Base-by-base conservation (phyloP, 805 yeast species). In the Candida silvicultrix region DNA sequence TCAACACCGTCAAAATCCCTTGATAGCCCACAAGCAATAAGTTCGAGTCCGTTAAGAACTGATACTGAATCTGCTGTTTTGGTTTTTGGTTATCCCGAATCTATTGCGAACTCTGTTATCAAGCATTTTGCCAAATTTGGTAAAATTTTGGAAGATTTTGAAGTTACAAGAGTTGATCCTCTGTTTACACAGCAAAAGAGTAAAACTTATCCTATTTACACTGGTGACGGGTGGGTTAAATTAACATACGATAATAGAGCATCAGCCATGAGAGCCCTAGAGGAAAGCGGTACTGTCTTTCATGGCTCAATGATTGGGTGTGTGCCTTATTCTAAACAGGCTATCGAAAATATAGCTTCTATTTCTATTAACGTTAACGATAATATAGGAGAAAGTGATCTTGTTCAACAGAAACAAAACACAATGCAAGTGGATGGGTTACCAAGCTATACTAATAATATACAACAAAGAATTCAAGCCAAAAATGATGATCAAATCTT, bases 221-320 rank as follows among this genome's bases (percentile, higher is more conserved):
- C 90, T 12, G 98, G 98, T 1, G 77, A 80, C 40, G 81, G 87
- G 36, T 92, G 98, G 98, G 81, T 90, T n/a, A 86, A 89, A 59
- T 62, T 92, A 45, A 90, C 97, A 4, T 94, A 80, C 63, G 84
- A 81, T 47, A 83, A 81, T 48, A 77, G 85, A 8, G 69, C 83
- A 2, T 75, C 90, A 10, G 97, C 96, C 2, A 63, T 79, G 16
- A 80, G 95, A 45, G 97, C 99, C 0, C 67, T 90, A 39, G 81
- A 85, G 52, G 96, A 89, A 58, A 86, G 88, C 59, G 95, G 96
- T 4, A 63, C 73, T 12, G 74, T 81, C 6, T 77, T 83, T 56
- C 85, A 83, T 45, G 92, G 87, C 1, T 69, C 74, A 22, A 56
- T 76, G 62, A 63, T 82, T 60, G 80, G 95, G 59, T 64, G 95